Conservation (phyloP, 345 rosid genomes). For the Citrus glauca region DNA sequence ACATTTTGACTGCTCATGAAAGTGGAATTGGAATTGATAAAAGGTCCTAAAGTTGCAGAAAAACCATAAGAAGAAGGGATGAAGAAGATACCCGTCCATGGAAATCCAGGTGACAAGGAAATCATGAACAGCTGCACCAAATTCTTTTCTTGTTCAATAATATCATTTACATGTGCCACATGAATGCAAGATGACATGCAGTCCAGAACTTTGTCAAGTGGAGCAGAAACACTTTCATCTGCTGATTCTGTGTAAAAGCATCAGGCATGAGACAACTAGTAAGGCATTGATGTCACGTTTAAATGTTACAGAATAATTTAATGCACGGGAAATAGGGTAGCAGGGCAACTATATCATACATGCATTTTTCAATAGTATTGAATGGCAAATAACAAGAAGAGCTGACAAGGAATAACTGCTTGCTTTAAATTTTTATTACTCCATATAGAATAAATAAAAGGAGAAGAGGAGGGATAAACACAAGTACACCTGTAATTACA, state of each 20-base stretch:
- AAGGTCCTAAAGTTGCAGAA: not conserved
- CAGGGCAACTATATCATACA: not conserved
- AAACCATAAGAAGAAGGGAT: not conserved
- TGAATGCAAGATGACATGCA: slow-evolving; percentile 63
- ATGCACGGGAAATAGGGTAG: not conserved
- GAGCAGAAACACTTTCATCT: slow-evolving; percentile 42
- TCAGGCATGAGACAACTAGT: not conserved
- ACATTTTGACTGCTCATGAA: slow-evolving; percentile 64
- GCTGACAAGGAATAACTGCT: not conserved
- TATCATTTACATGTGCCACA: slow-evolving; percentile 53
- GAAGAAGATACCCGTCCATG: slow-evolving; percentile 74
- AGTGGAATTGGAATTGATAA: slow-evolving; percentile 17
- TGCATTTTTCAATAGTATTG: not conserved
- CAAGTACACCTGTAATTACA: not conserved
- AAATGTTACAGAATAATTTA: not conserved
- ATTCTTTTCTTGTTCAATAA: slow-evolving; percentile 49
- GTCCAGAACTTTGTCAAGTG: slow-evolving; percentile 64
- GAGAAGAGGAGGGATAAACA: not conserved
- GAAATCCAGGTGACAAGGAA: slow-evolving; percentile 64
- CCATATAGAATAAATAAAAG: not conserved
- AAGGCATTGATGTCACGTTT: not conserved
- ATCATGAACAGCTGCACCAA: slow-evolving; percentile 45
- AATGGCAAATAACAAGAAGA: not conserved
- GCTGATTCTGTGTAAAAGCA: slow-evolving; percentile 48
- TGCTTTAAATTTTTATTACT: not conserved